Evolutionary conservation across 768 basidiomycete species (phyloP), one percentile per base, ranked within the genome.

Genomic region (Hygrocybe coccinea): DNA sequence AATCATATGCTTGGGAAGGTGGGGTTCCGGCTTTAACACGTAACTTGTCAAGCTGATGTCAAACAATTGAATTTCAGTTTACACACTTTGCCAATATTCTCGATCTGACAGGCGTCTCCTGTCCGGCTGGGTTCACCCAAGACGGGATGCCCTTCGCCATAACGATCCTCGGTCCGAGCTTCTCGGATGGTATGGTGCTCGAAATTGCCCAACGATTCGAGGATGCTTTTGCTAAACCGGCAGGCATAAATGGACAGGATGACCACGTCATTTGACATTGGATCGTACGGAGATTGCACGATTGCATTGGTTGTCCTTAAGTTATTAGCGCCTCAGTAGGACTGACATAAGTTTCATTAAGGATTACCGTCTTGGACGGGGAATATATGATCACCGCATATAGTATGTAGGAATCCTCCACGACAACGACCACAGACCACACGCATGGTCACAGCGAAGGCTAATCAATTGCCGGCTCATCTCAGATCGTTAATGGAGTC

Each of bases 1-100:
- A 54, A 54, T 47, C 53, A 54, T 35, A 54, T 11, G 24, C 53
- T 54, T n/a, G 53, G 53, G 15, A 54, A 54, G 39, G 53, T 54
- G 11, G 29, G 53, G 2, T n/a, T 12, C 24, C 8, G 3, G 12
- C n/a, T 44, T 34, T 54, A 10, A 44, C 17, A 29, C n/a, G 9
- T 17, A 21, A n/a, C 51, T 50, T 14, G 34, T 10, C n/a, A 12
- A 25, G 8, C 17, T 52, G 29, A 21, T n/a, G 17, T 39, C 15
- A 25, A 52, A n/a, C 15, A 43, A 41, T 38, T 17, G 2, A 41
- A 2, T 17, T 54, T 34, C 22, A 54, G 53, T 54, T 54, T 54
- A 35, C 53, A 14, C 53, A 54, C 45, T 54, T 46, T 22, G 53
- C 53, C 5, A 54, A 54, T 21, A 47, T 54, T 17, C 53, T 54